Conservation (phyloP, 805 yeast genomes). For the Yarrowia alimentaria region DNA sequence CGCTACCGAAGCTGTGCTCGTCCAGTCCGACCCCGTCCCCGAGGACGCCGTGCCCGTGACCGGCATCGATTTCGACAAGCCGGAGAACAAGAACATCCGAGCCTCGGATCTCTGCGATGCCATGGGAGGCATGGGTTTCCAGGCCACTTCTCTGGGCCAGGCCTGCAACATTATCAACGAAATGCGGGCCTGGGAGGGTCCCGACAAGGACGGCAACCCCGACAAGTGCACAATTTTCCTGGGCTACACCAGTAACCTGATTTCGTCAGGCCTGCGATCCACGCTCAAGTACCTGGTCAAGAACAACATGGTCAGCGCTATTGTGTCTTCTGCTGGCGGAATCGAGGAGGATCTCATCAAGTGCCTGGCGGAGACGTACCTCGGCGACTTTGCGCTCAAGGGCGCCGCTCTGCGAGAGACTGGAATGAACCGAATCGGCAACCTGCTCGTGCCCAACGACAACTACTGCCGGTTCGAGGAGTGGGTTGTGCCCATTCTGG, state of each 20-base stretch:
- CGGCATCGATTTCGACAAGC: conserved; percentile 87
- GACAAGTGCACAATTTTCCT: conserved; percentile 88
- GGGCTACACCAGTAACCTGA: conserved; percentile 95
- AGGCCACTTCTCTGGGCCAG: conserved; percentile 78
- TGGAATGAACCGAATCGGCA: conserved; percentile 98
- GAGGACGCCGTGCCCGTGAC: conserved; percentile 71
- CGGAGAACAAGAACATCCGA: conserved; percentile 68
- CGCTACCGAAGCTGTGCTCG: conserved; percentile 89
- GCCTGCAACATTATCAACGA: conserved; percentile 91
- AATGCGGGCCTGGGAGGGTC: conserved; percentile 94
- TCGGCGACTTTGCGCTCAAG: conserved; percentile 84
- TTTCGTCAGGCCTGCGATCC: conserved; percentile 91
- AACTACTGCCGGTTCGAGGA: conserved; percentile 97
- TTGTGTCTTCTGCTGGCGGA: conserved; percentile 98
- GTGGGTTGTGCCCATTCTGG: conserved; percentile 96
- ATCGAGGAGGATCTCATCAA: conserved; percentile 96
- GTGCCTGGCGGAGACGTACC: conserved; percentile 91
- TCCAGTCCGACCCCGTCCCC: conserved; percentile 82
- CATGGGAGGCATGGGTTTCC: conserved; percentile 97
- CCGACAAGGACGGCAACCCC: conserved; percentile 53
- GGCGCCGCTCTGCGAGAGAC: conserved; percentile 84
- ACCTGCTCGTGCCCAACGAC: conserved; percentile 93
- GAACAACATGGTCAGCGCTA: conserved; percentile 89
- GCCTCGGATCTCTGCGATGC: conserved; percentile 76
- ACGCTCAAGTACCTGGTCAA: conserved; percentile 86